Base-by-base conservation (phyloP, 2,329 filamentous ascomycete genomes). In the Phaeosphaeriaceae sp. region DNA sequence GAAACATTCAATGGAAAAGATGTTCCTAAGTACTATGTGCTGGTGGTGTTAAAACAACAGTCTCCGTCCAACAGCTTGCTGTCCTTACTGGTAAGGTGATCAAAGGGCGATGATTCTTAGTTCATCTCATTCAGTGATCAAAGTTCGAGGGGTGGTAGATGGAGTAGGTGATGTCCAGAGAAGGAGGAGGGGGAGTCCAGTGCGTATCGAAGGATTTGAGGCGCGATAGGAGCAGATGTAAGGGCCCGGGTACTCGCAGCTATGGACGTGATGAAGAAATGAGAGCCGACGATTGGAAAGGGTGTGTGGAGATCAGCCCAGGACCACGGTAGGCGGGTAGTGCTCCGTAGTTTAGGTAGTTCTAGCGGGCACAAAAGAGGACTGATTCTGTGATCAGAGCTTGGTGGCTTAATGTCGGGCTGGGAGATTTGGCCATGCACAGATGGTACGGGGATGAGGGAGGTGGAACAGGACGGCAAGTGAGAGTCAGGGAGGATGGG, bases 241-340 rank as follows among this genome's bases (percentile, higher is more conserved):
- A 71, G 72, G 72, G 72, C 73, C 71, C 69, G 73, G 69, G 64
- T 68, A 63, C 63, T 65, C 69, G 70, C 65, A 73, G 67, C 50
- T 64, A 64, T 65, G 68, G 65, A 61, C 67, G 58, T 60, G 67
- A 65, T 58, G 64, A 67, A 68, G 68, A 73, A 71, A 73, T 71
- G 72, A 74, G 66, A 66, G 70, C 69, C 66, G 64, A 71, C 62
- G 62, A 68, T 68, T 72, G 68, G 65, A 71, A 71, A 71, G 67
- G 71, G 63, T 63, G 67, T 72, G 67, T 72, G 69, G 69, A 70
- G 67, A 68, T 57, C 61, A 61, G 66, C 69, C 72, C 72, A 70
- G 71, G 64, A 65, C 67, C 66, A 74, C 71, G 72, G 72, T 74
- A 72, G 66, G 63, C 70, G 71, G 71, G 67, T 71, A 65, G 64